These are phyloP conservation scores for grape (Vitis vinifera) DNA, from an alignment of 164 flowering plant species.

Conservation along the genomic window ASM3070453v1 NC_081808.1:2872501-2873000, in stretches of 20 bases:
- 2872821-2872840: slow-evolving; percentile 40
- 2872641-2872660: slow-evolving; percentile 47
- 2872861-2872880: slow-evolving; percentile 25
- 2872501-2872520: slow-evolving; percentile 52
- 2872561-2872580: slow-evolving; percentile 82
- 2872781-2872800: slow-evolving; percentile 29
- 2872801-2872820: slow-evolving; percentile 62
- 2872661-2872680: slow-evolving; percentile 43
- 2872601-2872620: slow-evolving; percentile 77
- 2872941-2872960: slow-evolving; percentile 32
- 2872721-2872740: slow-evolving; percentile 83
- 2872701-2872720: slow-evolving; percentile 82
- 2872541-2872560: slow-evolving; percentile 91
- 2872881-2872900: slow-evolving; percentile 69
- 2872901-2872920: slow-evolving; percentile 72
- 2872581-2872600: slow-evolving; percentile 90
- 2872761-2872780: slow-evolving; percentile 22
- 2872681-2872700: slow-evolving; percentile 67
- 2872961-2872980: slow-evolving; percentile 47
- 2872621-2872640: slow-evolving; percentile 59
- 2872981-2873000: slow-evolving; percentile 77
- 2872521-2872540: slow-evolving; percentile 78
- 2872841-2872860: slow-evolving; percentile 30
- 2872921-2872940: slow-evolving; percentile 22
- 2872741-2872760: slow-evolving; percentile 44